Evolutionary conservation across 148 eudicot genomes (phyloP).

Genomic region (Rhododendron vialii): DNA sequence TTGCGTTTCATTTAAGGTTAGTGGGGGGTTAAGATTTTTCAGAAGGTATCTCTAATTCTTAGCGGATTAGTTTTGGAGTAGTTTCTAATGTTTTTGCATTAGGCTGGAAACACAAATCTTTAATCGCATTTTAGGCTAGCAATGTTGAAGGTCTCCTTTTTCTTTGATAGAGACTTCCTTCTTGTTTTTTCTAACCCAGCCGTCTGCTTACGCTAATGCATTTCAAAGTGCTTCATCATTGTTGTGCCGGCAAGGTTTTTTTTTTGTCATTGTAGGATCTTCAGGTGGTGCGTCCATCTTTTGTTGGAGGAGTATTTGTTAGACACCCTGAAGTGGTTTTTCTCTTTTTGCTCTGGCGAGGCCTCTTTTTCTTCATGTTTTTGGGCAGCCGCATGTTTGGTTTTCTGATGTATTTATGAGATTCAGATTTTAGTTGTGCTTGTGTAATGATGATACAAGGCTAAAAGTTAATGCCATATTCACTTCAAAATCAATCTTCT

Average conservation of each 20-base stretch:
- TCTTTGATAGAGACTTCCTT: background rate
- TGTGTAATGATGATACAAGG: background rate
- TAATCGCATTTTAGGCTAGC: background rate
- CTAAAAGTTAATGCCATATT: background rate
- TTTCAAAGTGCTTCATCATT: background rate
- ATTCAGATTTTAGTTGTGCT: background rate
- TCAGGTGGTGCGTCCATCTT: background rate
- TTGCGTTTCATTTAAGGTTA: background rate
- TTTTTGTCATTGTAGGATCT: background rate
- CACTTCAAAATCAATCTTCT: background rate
- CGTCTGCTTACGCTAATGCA: background rate
- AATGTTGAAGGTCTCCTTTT: background rate
- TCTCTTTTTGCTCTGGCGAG: background rate
- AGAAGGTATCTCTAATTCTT: background rate
- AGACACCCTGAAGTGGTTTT: background rate
- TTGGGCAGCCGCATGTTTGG: background rate
- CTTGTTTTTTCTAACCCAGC: background rate
- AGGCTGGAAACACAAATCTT: background rate
- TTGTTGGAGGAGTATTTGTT: background rate
- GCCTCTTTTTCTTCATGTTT: background rate
- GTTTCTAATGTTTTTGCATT: background rate
- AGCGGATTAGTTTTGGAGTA: background rate
- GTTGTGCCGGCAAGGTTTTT: slow-evolving; percentile 1
- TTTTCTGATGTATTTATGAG: background rate
- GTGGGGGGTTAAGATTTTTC: background rate